Conservation (phyloP, 257 asterid genomes). For the Lycium barbarum region DNA sequence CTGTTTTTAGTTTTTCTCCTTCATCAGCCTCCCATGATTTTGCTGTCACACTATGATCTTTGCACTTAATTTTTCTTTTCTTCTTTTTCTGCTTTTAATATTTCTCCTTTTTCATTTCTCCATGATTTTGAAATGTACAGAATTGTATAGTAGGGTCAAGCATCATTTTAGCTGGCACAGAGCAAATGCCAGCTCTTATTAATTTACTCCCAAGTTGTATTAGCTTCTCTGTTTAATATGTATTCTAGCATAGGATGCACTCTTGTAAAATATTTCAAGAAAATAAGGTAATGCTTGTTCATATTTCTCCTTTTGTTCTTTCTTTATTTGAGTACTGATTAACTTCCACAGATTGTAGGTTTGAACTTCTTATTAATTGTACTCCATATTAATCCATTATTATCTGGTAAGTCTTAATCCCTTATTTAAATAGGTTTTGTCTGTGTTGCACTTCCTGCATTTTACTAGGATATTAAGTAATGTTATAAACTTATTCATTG, state of each 20-base stretch:
- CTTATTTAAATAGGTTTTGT: background rate
- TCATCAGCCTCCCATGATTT: conserved; percentile 23
- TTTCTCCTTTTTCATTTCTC: background rate
- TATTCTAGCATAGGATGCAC: conserved; percentile 21
- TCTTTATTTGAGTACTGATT: background rate
- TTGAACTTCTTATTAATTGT: background rate
- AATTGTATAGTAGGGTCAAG: conserved; percentile 25
- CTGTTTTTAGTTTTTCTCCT: conserved; percentile 24
- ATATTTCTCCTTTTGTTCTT: background rate
- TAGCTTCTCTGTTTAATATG: background rate
- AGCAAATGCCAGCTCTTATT: conserved; percentile 21
- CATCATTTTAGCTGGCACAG: conserved; percentile 5
- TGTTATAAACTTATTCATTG: background rate
- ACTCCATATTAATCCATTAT: background rate
- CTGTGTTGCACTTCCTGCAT: background rate
- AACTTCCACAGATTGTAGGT: background rate
- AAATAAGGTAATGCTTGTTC: background rate
- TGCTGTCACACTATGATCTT: conserved; percentile 27
- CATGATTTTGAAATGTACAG: conserved; percentile 27
- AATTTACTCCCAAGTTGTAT: conserved; percentile 24
- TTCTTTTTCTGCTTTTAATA: background rate
- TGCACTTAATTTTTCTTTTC: background rate
- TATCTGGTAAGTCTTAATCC: background rate
- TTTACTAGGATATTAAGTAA: background rate
- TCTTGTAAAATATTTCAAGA: conserved; percentile 1